These are phyloP conservation scores for Trichosporon faecale DNA, from an alignment of 1,284 basidiomycete genomes.

Conservation along the genomic window DNA sequence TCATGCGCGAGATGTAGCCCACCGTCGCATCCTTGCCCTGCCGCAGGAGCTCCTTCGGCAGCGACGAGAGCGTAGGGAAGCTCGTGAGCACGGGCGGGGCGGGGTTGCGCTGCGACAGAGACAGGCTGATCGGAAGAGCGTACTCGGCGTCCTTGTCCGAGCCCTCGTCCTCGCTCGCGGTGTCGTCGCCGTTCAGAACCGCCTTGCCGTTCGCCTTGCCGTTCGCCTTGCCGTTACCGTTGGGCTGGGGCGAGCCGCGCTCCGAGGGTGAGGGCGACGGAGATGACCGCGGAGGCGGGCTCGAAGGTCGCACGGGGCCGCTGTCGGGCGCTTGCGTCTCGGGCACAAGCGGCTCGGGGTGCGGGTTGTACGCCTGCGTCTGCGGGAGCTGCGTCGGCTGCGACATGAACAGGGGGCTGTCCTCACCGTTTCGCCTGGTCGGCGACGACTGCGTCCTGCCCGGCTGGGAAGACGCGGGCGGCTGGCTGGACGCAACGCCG, in stretches of 20 bases:
- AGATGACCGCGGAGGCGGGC: neutral
- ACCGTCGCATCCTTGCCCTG: slow-evolving; percentile 13
- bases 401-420: slow-evolving; percentile 33
- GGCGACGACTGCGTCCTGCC: slow-evolving; percentile 27
- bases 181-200: slow-evolving; percentile 10
- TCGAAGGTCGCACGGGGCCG: neutral
- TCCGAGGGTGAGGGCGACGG: neutral
- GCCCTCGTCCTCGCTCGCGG: slow-evolving; percentile 4
- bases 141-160: neutral
- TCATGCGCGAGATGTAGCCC: slow-evolving; percentile 10
- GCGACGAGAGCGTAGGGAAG: slow-evolving; percentile 21
- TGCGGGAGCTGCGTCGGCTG: slow-evolving; percentile 30
- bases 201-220: slow-evolving; percentile 9
- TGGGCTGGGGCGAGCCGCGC: neutral
- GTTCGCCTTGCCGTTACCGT: slow-evolving; percentile 7
- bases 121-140: neutral
- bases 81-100: slow-evolving; percentile 7
- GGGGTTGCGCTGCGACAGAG: neutral
- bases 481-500: neutral
- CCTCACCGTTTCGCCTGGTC: neutral
- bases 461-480: neutral
- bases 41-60: slow-evolving; percentile 22
- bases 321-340: slow-evolving; percentile 23
- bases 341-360: slow-evolving; percentile 25
- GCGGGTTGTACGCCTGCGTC: slow-evolving; percentile 33